Base-by-base conservation (phyloP, 208 protist species). In the Wallacemonas sp. region DNA sequence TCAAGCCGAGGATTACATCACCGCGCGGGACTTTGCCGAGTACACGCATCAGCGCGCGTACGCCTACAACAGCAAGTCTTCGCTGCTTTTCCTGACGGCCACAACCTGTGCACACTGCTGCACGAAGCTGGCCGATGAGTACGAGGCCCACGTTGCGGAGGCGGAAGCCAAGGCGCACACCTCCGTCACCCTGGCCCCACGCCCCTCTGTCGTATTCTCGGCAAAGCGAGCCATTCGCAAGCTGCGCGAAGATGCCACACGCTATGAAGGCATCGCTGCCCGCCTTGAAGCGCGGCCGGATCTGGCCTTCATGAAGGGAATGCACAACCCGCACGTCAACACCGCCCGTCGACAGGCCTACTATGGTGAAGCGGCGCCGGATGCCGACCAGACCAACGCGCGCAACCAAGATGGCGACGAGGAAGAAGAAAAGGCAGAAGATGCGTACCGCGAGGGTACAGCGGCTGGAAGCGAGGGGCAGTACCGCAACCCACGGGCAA, bases 1-100 rank as follows among this genome's bases (percentile, higher is more conserved):
- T 46, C 88, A 94, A 45, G 46, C 74, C 14, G 46, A 68, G 8
- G 81, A 94, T 49, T 94, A 82, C 66, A 74, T 91, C 48, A 72
- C 65, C 18, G 88, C 88, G 12, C 72, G 61, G 8, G 73, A 84
- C 10, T 69, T 85, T 23, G 88, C 82, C 29, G 68, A 82, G 62
- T 74, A 83, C 57, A 75, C 76, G 3, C 88, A 94, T 66, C 38
- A 79, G 22, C 82, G 81, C 61, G 81, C 84, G 7, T 54, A 73
- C 31, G 61, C 57, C 14, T 63, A 77, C 62, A 84, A 84, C 63
- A 52, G 48, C 2, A 76, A 77, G 36, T 85, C 84, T 0, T 85
- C 84, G 2, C 61, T 94, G 26, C 57, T 87, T 2, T 94, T 80
- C 67, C 83, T 94, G 54, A 91, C 88, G 11, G 76, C 88, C 3